phyloP scores from a whole-genome alignment of 139 green algal species.

The Protoeuglena noctilucae region DNA sequence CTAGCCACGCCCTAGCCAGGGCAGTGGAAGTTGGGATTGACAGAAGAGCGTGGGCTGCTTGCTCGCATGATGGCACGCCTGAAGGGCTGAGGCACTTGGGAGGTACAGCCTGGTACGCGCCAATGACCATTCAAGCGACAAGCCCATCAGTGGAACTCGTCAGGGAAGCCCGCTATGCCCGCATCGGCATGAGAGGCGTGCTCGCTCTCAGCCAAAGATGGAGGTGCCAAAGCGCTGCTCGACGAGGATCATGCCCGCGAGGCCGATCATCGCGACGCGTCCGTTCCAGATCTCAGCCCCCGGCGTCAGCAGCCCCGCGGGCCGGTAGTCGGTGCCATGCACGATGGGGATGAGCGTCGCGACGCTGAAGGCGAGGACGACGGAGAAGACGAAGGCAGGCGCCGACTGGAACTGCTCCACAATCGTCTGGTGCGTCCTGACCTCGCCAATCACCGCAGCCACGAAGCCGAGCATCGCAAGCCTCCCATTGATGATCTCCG shows the following conservation, averaged over 20 bases:
- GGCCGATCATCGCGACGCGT: constrained; percentile 13
- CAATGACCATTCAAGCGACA: too few species aligned
- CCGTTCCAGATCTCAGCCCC: constrained; percentile 16
- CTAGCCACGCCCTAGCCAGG: too few species aligned
- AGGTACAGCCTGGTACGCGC: too few species aligned
- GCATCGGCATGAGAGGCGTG: too few species aligned
- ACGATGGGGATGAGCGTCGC: constrained; percentile 4
- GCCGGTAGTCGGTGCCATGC: constrained; percentile 1
- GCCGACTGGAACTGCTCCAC: constrained; percentile 4
- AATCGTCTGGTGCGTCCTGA: constrained; percentile 7
- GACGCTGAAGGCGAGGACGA: background rate
- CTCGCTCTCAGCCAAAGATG: too few species aligned
- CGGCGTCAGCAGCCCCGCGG: constrained; percentile 8
- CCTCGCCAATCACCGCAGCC: constrained; percentile 7
- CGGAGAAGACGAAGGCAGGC: constrained; percentile 1
- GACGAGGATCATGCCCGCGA: constrained; percentile 7
- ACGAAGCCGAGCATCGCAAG: constrained; percentile 20
- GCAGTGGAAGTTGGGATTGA: too few species aligned
- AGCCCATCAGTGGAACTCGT: too few species aligned
- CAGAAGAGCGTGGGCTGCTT: too few species aligned
- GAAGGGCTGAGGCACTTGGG: too few species aligned
- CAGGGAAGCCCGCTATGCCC: too few species aligned
- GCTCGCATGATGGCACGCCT: too few species aligned
- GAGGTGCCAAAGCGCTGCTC: too few species aligned
- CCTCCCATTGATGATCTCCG: constrained; percentile 18